These are phyloP conservation scores for Talaromyces wortmannii DNA, from an alignment of 495 filamentous ascomycete species.

Conservation along the genomic window DNA sequence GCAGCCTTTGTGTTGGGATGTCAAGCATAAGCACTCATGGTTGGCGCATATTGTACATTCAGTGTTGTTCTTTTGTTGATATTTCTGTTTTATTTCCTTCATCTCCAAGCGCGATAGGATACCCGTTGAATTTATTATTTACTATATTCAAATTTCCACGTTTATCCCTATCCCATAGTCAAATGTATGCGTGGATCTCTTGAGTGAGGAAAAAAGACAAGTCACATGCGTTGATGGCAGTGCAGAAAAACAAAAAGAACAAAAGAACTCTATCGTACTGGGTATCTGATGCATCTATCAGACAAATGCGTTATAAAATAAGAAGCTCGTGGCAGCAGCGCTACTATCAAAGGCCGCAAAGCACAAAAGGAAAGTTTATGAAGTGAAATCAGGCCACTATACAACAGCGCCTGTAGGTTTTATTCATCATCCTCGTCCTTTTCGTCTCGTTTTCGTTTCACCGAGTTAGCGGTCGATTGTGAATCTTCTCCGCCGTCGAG, in stretches of 20 bases:
- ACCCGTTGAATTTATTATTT: neutral
- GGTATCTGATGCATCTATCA: neutral
- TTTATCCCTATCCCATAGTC: too few relatives aligned
- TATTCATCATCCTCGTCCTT: constrained; percentile 6
- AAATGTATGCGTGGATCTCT: too few relatives aligned
- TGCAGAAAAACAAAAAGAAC: neutral
- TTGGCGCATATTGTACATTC: neutral
- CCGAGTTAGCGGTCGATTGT: neutral
- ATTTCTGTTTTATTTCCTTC: neutral
- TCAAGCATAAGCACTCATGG: neutral
- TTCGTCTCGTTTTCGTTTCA: constrained; percentile 34
- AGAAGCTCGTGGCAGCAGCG: too few relatives aligned
- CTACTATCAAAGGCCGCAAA: too few relatives aligned
- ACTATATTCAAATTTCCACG: too few relatives aligned
- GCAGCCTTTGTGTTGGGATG: neutral
- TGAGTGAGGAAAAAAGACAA: too few relatives aligned
- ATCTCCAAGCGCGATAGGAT: neutral
- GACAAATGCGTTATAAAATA: neutral
- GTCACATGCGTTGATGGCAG: too few relatives aligned
- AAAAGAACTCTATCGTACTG: neutral
- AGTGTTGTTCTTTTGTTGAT: neutral
- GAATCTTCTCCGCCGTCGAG: constrained; percentile 15
- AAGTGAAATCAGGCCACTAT: constrained; percentile 1
- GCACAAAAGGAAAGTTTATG: neutral
- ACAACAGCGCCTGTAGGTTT: neutral